Percentiles rank a stretch among this genome's conserved stretches.
phyloP scores from a whole-genome alignment of 2,329 filamentous ascomycete genomes.

The Aspergillus ruber region DNA sequence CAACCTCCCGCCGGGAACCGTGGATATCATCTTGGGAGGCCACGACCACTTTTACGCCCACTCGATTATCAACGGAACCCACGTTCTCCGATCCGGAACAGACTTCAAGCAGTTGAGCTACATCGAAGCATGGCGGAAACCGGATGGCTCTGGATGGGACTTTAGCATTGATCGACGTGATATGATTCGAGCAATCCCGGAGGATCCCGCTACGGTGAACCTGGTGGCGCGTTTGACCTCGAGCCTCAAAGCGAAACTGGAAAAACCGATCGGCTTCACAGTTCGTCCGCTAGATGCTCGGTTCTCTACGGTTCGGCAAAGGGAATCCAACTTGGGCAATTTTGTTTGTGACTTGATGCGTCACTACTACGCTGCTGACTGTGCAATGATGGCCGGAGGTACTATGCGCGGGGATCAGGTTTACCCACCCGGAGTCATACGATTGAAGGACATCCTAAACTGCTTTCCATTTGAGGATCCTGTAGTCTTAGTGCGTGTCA shows the following conservation, averaged over 20 bases:
- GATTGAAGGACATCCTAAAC: conserved; percentile 74
- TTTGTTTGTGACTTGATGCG: conserved; percentile 91
- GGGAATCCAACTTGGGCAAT: conserved; percentile 80
- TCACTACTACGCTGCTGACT: conserved; percentile 72
- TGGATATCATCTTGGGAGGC: conserved; percentile 81
- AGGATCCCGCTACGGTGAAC: conserved; percentile 55
- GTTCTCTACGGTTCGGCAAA: conserved; percentile 71
- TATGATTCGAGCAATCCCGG: conserved; percentile 60
- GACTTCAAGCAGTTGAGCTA: conserved; percentile 93
- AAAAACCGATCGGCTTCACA: conserved; percentile 79
- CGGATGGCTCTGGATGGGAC: conserved; percentile 58
- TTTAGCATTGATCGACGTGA: conserved; percentile 72
- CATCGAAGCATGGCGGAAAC: conserved; percentile 64
- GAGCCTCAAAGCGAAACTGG: conserved; percentile 66
- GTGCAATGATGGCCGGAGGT: conserved; percentile 74
- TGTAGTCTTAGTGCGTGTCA: conserved; percentile 67
- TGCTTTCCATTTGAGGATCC: conserved; percentile 93
- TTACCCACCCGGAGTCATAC: conserved; percentile 71
- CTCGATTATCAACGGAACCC: conserved; percentile 67
- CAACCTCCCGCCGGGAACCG: conserved; percentile 60
- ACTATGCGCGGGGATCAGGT: conserved; percentile 85
- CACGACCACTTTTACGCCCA: conserved; percentile 89
- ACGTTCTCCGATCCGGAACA: conserved; percentile 78
- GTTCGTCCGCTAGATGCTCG: conserved; percentile 75
- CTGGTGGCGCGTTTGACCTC: conserved; percentile 65